Percentiles rank a stretch among this genome's conserved stretches.
Evolutionary conservation across 2,329 filamentous ascomycete genomes (phyloP).

Genomic region (Colletotrichum sojae): DNA sequence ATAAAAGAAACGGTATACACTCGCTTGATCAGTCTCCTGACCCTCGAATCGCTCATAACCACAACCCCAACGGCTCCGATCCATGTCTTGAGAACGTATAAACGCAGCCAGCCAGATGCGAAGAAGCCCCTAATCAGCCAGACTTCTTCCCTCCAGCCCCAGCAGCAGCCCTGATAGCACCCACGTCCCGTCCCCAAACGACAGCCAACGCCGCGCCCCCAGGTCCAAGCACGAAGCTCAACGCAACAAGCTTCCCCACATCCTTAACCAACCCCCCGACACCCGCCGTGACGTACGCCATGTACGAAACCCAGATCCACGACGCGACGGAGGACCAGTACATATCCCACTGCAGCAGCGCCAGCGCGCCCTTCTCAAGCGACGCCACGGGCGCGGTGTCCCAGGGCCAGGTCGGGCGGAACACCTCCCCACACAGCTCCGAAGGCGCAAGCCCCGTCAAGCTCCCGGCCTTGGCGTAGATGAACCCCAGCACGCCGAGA

Average conservation of each 20-base stretch:
- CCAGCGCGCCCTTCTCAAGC: slow-evolving; percentile 34
- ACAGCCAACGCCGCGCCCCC: slow-evolving; percentile 41
- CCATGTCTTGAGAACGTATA: background rate
- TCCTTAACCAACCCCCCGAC: slow-evolving; percentile 1
- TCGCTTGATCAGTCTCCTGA: too few species aligned
- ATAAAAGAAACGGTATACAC: too few species aligned
- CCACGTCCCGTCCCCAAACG: slow-evolving; percentile 43
- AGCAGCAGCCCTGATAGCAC: background rate
- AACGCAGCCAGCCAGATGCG: background rate
- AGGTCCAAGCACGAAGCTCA: slow-evolving; percentile 40
- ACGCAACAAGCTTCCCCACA: slow-evolving; percentile 11
- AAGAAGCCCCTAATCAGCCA: background rate
- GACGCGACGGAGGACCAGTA: slow-evolving; percentile 40
- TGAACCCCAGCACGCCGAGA: slow-evolving; percentile 33
- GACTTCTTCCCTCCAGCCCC: slow-evolving; percentile 14
- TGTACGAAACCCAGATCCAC: slow-evolving; percentile 33
- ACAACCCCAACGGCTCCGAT: too few species aligned
- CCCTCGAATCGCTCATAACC: too few species aligned
- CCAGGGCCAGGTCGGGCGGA: slow-evolving; percentile 31
- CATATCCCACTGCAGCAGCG: slow-evolving; percentile 45
- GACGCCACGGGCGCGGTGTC: slow-evolving; percentile 13
- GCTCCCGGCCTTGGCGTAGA: background rate
- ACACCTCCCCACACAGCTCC: slow-evolving; percentile 29
- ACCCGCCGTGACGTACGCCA: slow-evolving; percentile 33
- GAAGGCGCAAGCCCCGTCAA: background rate